A percentile compares a stretch with the other conserved stretches of the same genome.
Conservation (phyloP, 2,329 filamentous ascomycete genomes). For the Aspergillus pseudonomiae region DNA sequence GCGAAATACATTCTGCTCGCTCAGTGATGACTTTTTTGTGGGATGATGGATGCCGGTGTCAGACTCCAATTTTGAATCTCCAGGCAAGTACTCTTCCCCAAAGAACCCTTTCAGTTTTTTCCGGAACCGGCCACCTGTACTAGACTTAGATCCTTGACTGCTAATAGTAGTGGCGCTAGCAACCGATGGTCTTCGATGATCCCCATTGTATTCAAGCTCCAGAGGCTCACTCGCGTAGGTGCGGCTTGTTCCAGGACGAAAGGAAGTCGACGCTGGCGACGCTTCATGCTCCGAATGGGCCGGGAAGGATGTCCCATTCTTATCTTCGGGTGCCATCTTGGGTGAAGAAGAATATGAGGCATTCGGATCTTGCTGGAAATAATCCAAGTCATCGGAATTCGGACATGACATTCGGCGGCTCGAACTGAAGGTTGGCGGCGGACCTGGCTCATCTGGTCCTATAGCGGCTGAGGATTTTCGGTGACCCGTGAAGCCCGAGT, state of each 20-base stretch:
- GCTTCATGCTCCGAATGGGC: slow-evolving; percentile 44
- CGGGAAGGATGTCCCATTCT: slow-evolving; percentile 41
- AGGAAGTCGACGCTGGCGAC: slow-evolving; percentile 69
- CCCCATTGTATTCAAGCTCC: slow-evolving; percentile 63
- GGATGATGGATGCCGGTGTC: slow-evolving; percentile 64
- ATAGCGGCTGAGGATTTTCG: slow-evolving; percentile 38
- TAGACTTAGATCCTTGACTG: slow-evolving; percentile 78
- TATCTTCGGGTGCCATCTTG: slow-evolving; percentile 30
- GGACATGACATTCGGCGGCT: slow-evolving; percentile 27
- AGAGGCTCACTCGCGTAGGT: slow-evolving; percentile 62
- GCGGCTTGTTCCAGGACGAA: slow-evolving; percentile 61
- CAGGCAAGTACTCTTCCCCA: slow-evolving; percentile 80
- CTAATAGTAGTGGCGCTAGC: slow-evolving; percentile 86
- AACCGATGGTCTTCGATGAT: slow-evolving; percentile 81
- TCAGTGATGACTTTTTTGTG: slow-evolving; percentile 31
- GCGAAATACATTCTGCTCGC: slow-evolving; percentile 61
- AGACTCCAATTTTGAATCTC: slow-evolving; percentile 63
- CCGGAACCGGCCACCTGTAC: slow-evolving; percentile 68
- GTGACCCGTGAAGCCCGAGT: slow-evolving; percentile 36
- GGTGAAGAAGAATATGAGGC: slow-evolving; percentile 35
- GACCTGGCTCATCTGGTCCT: slow-evolving; percentile 31
- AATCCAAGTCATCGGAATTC: slow-evolving; percentile 24
- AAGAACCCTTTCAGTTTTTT: slow-evolving; percentile 91
- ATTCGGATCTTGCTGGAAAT: slow-evolving; percentile 30
- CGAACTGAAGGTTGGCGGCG: slow-evolving; percentile 25